phyloP scores from a whole-genome alignment of 179 eudicot species.

The Sideroxylon spinosum region DNA sequence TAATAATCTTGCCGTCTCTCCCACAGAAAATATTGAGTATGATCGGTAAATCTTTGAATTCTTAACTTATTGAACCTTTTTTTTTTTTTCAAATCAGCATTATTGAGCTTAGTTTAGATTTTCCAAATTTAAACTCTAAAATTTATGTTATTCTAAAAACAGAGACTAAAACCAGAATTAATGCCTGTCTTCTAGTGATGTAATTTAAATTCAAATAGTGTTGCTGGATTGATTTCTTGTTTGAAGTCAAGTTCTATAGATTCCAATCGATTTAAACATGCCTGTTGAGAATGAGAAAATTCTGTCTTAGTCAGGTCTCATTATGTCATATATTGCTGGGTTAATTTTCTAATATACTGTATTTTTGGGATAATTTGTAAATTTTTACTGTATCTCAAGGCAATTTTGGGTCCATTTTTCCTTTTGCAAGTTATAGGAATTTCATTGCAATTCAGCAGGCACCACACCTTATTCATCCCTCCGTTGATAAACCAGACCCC shows the following conservation, averaged over 20 bases:
- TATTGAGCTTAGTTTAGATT: not conserved
- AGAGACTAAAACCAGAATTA: not conserved
- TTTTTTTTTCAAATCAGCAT: not conserved
- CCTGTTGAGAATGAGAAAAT: not conserved
- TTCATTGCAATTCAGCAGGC: not conserved
- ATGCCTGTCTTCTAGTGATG: not conserved
- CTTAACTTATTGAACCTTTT: slow-evolving; percentile 1
- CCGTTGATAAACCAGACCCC: not conserved
- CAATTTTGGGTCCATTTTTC: not conserved
- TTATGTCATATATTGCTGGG: not conserved
- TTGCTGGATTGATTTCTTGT: not conserved
- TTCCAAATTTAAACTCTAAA: not conserved
- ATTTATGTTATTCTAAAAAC: too few species aligned
- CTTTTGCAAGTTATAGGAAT: not conserved
- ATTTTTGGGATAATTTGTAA: too few species aligned
- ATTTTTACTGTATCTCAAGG: slow-evolving; percentile 3
- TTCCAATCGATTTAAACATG: not conserved
- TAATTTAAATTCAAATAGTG: not conserved
- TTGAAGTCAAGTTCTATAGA: not conserved
- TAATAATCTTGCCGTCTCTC: slow-evolving; percentile 59
- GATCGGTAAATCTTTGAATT: slow-evolving; percentile 55
- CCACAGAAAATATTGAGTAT: slow-evolving; percentile 86
- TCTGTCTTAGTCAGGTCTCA: not conserved
- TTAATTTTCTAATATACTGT: too few species aligned
- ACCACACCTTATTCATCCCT: not conserved